These are phyloP conservation scores for Curvularia hawaiiensis DNA, from an alignment of 2,329 filamentous ascomycete species.

Conservation along the genomic window DNA sequence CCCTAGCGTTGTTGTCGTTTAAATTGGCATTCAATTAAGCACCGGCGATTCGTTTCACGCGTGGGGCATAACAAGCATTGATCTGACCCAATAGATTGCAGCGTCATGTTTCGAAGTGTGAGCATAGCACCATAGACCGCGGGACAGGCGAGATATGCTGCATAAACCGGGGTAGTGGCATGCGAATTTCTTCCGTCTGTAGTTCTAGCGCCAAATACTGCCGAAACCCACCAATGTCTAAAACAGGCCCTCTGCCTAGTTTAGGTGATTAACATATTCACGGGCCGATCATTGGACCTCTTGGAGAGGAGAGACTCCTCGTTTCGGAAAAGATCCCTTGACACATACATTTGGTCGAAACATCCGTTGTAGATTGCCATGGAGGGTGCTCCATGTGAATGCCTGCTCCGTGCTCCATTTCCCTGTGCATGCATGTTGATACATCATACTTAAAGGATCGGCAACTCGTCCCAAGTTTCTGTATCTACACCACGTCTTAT, in stretches of 20 bases:
- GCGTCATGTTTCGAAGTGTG: slow-evolving; percentile 11
- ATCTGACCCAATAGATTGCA: slow-evolving; percentile 1
- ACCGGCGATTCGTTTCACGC: slow-evolving; percentile 26
- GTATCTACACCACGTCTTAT: not conserved
- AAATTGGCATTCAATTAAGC: slow-evolving; percentile 29
- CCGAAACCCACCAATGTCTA: slow-evolving; percentile 22
- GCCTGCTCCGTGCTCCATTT: slow-evolving; percentile 13
- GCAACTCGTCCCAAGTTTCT: slow-evolving; percentile 9
- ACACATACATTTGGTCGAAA: slow-evolving; percentile 15
- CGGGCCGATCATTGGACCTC: slow-evolving; percentile 1
- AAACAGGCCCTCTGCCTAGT: not conserved
- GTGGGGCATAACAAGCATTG: slow-evolving; percentile 16
- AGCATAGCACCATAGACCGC: slow-evolving; percentile 3
- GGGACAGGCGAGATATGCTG: not conserved
- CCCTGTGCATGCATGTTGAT: not conserved
- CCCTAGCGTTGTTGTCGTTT: slow-evolving; percentile 11
- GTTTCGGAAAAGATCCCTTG: slow-evolving; percentile 8
- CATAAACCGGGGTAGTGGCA: not conserved
- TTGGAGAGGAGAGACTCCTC: slow-evolving; percentile 8
- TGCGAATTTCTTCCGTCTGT: slow-evolving; percentile 13
- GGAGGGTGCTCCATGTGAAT: slow-evolving; percentile 13
- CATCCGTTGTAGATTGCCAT: slow-evolving; percentile 8
- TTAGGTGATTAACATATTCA: slow-evolving; percentile 4
- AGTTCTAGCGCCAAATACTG: slow-evolving; percentile 8
- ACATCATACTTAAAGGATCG: slow-evolving; percentile 22